Evolutionary conservation across 2,329 filamentous ascomycete species (phyloP).

Genomic region (Cytospora piceicola): DNA sequence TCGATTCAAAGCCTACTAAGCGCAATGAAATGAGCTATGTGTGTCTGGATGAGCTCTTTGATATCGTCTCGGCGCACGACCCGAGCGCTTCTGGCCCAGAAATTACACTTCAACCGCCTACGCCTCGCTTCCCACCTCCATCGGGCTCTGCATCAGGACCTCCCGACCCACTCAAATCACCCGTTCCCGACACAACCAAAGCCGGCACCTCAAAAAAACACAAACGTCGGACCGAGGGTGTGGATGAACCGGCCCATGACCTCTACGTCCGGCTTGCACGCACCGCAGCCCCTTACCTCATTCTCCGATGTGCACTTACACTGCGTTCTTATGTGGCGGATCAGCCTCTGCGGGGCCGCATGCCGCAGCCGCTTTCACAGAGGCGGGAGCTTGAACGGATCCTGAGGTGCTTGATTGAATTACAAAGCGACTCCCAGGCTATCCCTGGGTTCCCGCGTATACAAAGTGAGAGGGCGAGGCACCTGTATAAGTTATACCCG

Average conservation of each 20-base stretch:
- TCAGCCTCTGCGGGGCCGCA: conserved; percentile 83
- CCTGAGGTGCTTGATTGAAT: conserved; percentile 65
- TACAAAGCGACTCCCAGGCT: conserved; percentile 71
- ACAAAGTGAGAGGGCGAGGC: conserved; percentile 61
- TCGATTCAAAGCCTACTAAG: conserved; percentile 64
- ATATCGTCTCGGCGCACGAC: conserved; percentile 62
- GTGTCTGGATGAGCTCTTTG: conserved; percentile 79
- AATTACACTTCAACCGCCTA: conserved; percentile 49
- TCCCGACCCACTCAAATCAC: conserved; percentile 28
- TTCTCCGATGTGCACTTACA: conserved; percentile 78
- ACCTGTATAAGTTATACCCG: conserved; percentile 81
- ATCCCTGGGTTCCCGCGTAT: conserved; percentile 62
- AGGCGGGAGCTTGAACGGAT: conserved; percentile 77
- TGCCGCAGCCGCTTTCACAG: conserved; percentile 85
- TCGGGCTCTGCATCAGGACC: conserved; percentile 32
- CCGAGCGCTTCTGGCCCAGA: conserved; percentile 41
- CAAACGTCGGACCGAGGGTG: conserved; percentile 32
- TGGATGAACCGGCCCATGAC: conserved; percentile 38
- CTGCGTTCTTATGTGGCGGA: conserved; percentile 88
- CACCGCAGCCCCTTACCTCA: conserved; percentile 77
- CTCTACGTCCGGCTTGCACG: conserved; percentile 67
- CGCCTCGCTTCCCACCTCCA: conserved; percentile 45
- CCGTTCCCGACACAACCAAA: conserved; percentile 27
- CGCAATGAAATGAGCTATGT: conserved; percentile 78
- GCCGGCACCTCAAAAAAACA: conserved; percentile 11